Base-by-base conservation (phyloP, 2,329 filamentous ascomycete species). In the Sarocladiaceae sp. region DNA sequence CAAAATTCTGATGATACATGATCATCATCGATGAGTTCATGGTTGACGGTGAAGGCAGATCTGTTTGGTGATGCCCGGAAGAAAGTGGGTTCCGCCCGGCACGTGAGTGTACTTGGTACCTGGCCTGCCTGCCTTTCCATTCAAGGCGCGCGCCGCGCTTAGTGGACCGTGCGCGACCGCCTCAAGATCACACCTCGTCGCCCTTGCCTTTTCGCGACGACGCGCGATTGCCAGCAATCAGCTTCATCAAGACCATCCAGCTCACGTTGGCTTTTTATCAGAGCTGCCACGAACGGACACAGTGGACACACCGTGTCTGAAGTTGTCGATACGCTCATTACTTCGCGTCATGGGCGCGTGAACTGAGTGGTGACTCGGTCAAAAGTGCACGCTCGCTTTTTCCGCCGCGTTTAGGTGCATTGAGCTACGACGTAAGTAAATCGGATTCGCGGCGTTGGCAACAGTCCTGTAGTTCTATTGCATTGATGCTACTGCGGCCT, bases 161-260 rank as follows among this genome's bases (percentile, higher is more conserved):
- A 28, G 22, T 48, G 44, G 44, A 33, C 44, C 44, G 44, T 48
- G 44, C 44, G 44, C 44, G 44, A 33, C 26, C 44, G 10, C 44
- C 26, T 28, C 5, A 26, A 28, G 40, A 11, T 29, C 28, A 29
- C 44, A 25, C 22, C 44, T 48, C 44, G 44, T 31, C 44, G 44
- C 26, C 44, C 44, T 48, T n/a, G n/a, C 44, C 44, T 48, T 48
- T 48, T 48, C 44, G 44, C 44, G 44, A 48, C 44, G 28, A 48
- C 44, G 44, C 44, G 44, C 28, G 44, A 48, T 48, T 44, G 22
- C 44, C 8, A 46, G 25, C 44, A 48, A 48, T 11, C 44, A 33
- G 28, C 26, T 33, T 28, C 44, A 48, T 48, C 44, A 26, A 11
- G 18, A 13, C 22, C 17, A 33, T 33, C 23, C 5, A 20, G 10